Base-by-base conservation (phyloP, 192 early-diverging fungal genomes). In the Podila minutissima region DNA sequence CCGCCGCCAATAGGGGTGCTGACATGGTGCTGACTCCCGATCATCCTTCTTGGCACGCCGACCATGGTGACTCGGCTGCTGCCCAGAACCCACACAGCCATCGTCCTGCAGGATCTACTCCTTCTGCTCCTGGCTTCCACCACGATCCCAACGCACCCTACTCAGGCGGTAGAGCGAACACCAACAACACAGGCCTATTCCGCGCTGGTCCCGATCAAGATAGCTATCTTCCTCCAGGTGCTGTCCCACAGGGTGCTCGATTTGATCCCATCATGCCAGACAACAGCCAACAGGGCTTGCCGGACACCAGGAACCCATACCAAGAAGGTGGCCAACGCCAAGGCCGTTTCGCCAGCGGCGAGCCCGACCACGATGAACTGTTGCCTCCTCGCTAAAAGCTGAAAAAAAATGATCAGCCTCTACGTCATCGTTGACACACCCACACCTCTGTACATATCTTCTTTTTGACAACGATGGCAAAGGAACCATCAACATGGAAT, bases 21-120 rank as follows among this genome's bases (percentile, higher is more conserved):
- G 75, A 78, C 29, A 78, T 78, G 75, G 59, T 78, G 29, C 50
- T 78, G 31, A 78, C 75, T 10, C 75, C 75, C 8, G 75, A 78
- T 33, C 75, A 78, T 33, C 75, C 75, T 35, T 50, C 75, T 22
- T 78, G 75, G 75, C 62, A 77, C 24, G 41, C 38, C 19, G 10
- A 51, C 15, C 53, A 55, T 24, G 53, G 53, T 26, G 53, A 55
- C 19, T 17, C 53, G 20, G 20, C 53, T 22, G 19, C 53, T 24
- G n/a, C 13, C 49, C 33, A 62, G 13, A n/a, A 15, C n/a, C 62
- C 33, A 20, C 49, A 58, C 35, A 33, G 28, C 26, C 24, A 53
- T 6, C 49, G 13, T 4, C 67, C 58, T 24, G 17, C 38, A 9
- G 17, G 19, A n/a, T 35, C 67, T 8, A n/a, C 51, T 10, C 29